These are phyloP conservation scores for Yarrowia sp. DNA, from an alignment of 805 yeast genomes.

Conservation along the genomic window DNA sequence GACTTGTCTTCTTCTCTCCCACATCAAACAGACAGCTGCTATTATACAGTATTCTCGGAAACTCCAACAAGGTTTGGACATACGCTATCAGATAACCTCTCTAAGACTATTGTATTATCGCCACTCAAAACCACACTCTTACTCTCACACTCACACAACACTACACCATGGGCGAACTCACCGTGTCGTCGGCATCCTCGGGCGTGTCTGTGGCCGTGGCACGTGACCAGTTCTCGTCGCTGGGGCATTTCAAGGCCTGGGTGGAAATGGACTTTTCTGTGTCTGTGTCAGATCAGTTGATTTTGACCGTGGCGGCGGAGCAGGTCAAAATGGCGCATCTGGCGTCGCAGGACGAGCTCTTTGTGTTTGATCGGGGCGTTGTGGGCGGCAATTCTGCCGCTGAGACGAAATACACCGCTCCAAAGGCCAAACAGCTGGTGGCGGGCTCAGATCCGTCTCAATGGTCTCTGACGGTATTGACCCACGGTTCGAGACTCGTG, in stretches of 20 bases:
- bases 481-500: not conserved
- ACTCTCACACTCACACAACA: not conserved
- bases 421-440: not conserved
- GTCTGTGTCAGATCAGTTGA: conserved; percentile 1
- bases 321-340: conserved; percentile 9
- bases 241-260: conserved; percentile 21
- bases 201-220: not conserved
- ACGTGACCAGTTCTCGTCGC: conserved; percentile 10
- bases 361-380: conserved; percentile 15
- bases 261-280: conserved; percentile 8
- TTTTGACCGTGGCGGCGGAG: not conserved
- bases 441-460: not conserved
- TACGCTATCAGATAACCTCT: conserved; percentile 13
- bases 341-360: not conserved
- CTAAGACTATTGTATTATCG: not conserved
- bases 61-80: not conserved
- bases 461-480: not conserved
- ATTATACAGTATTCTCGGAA: not conserved
- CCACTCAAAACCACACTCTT: not conserved
- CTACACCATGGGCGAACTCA: not conserved
- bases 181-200: conserved; percentile 3
- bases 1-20: too few species aligned
- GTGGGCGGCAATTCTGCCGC: not conserved
- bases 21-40: too few species aligned
- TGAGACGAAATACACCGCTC: not conserved